These are phyloP conservation scores for Isabelozyma pseudorhagii DNA, from an alignment of 805 yeast species.

Conservation along the genomic window DNA sequence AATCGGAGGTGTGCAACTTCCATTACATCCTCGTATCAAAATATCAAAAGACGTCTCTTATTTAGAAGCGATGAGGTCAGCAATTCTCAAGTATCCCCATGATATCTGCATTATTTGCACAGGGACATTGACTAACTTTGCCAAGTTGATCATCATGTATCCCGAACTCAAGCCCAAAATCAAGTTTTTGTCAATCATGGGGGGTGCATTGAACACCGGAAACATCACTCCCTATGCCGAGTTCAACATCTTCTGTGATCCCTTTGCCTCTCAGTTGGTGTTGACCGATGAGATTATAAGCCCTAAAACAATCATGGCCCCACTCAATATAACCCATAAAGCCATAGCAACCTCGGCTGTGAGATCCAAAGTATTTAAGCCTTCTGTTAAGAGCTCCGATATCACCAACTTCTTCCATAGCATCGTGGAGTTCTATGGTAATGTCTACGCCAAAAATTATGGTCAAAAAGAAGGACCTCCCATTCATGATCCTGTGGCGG, in stretches of 20 bases:
- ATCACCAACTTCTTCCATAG: conserved; percentile 37
- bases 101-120: conserved; percentile 64
- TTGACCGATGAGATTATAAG: conserved; percentile 45
- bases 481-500: conserved; percentile 76
- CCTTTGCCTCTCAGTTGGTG: conserved; percentile 65
- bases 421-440: conserved; percentile 19
- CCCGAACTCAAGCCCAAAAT: conserved; percentile 55
- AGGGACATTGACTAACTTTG: conserved; percentile 75
- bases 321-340: conserved; percentile 69
- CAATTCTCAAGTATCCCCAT: conserved; percentile 42
- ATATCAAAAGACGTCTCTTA: conserved; percentile 18
- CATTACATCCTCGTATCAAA: conserved; percentile 45
- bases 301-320: conserved; percentile 54
- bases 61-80: conserved; percentile 36
- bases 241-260: conserved; percentile 74
- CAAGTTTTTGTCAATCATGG: conserved; percentile 66
- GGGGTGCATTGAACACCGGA: conserved; percentile 59
- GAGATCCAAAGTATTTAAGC: conserved; percentile 19
- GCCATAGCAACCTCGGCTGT: conserved; percentile 44
- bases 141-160: conserved; percentile 48
- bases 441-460: conserved; percentile 9
- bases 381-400: conserved; percentile 27
- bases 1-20: conserved; percentile 65
- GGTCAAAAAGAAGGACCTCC: conserved; percentile 57
- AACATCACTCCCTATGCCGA: conserved; percentile 59